These are phyloP conservation scores for Leucosporidium yakuticum DNA, from an alignment of 768 basidiomycete species.

Conservation along the genomic window DNA sequence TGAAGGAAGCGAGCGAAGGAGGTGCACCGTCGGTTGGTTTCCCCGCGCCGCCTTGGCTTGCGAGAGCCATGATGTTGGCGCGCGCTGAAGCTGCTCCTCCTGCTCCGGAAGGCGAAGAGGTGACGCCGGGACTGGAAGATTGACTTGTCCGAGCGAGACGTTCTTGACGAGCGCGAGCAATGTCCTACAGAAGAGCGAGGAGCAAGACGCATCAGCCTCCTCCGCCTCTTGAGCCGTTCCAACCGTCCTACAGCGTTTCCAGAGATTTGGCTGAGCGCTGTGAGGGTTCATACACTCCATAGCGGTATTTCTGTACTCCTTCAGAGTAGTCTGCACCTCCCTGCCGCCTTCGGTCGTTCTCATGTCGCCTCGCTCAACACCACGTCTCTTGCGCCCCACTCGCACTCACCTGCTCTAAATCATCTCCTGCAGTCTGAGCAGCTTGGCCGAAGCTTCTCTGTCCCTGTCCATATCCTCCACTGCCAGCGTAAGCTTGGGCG, in stretches of 20 bases:
- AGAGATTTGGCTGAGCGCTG: no score
- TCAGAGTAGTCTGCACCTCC: no score
- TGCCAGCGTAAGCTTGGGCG: background rate
- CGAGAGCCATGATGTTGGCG: conserved; percentile 27
- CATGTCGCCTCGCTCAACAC: background rate
- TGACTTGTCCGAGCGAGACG: background rate
- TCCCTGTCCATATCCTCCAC: no score
- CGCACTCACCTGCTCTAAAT: background rate
- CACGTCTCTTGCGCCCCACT: background rate
- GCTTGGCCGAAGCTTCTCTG: background rate
- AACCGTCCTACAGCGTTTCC: background rate
- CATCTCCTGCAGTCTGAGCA: background rate
- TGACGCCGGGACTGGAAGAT: background rate
- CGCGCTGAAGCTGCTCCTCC: conserved; percentile 24
- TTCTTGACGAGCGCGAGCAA: background rate
- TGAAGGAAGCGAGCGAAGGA: conserved; percentile 29
- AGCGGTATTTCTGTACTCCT: no score
- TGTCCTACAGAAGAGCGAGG: background rate
- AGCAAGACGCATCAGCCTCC: background rate
- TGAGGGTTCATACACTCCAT: no score
- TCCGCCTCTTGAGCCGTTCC: background rate
- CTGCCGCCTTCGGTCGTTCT: no score
- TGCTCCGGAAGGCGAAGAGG: background rate
- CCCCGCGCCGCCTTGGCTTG: background rate
- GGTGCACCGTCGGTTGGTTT: background rate